Conservation (phyloP, 2,329 filamentous ascomycete genomes). For the Plenodomus lindquistii region DNA sequence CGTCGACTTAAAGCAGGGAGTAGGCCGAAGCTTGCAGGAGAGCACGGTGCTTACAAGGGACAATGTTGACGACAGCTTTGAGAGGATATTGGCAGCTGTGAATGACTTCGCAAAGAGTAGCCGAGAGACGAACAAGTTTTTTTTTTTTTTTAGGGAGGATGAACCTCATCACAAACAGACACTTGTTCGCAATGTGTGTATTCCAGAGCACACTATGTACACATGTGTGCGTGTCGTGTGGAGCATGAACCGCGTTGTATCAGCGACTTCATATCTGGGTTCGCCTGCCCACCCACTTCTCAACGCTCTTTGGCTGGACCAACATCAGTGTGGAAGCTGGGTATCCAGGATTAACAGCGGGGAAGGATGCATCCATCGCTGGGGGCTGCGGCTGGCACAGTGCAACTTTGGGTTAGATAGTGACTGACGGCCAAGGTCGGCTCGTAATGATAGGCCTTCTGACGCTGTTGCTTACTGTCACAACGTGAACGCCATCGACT, state of each 20-base stretch:
- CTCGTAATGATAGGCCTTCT: conserved; percentile 22
- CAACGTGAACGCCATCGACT: conserved; percentile 34
- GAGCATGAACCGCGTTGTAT: conserved; percentile 28
- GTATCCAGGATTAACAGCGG: conserved; percentile 30
- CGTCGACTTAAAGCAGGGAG: conserved; percentile 37
- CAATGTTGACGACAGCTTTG: conserved; percentile 30
- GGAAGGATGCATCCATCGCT: conserved; percentile 26
- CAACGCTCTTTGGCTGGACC: conserved; percentile 31
- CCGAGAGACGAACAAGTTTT: conserved; percentile 40
- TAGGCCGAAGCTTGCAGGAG: conserved; percentile 30
- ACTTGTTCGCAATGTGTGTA: conserved; percentile 19
- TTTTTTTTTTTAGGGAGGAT: conserved; percentile 26
- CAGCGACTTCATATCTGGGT: conserved; percentile 21
- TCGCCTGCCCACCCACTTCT: conserved; percentile 17
- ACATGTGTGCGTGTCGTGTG: conserved; percentile 18
- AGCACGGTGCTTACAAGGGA: conserved; percentile 34
- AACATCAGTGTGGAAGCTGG: conserved; percentile 22
- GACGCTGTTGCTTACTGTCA: conserved; percentile 33
- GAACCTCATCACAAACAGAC: conserved; percentile 33
- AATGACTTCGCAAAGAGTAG: conserved; percentile 35
- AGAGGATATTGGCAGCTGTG: conserved; percentile 26
- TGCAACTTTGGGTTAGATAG: conserved; percentile 26
- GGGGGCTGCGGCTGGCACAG: conserved; percentile 23
- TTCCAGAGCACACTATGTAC: not conserved
- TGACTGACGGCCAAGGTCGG: conserved; percentile 24